Evolutionary conservation across 768 basidiomycete species (phyloP), one percentile per base, ranked within the genome.

Genomic region (Tylopilus felleus): DNA sequence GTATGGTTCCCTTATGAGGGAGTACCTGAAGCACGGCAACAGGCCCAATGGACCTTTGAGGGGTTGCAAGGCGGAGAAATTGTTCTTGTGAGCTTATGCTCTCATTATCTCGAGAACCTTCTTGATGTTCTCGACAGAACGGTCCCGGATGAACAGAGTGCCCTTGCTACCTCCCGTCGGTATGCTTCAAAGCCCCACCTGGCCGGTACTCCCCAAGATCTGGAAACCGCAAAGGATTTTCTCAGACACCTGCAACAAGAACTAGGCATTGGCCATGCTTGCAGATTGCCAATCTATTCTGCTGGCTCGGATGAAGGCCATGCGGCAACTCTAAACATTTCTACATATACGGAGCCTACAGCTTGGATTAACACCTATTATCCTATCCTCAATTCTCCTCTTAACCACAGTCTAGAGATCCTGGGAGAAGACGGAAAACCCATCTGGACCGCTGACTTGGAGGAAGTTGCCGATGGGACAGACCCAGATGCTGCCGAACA

Each of bases 361-460:
- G 84, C 80, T 52, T 88, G 85, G 85, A 82, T 87, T 55, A 81
- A 81, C 52, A 75, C 75, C 31, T 92, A 92, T 71, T 91, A 85
- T 69, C 88, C 90, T 14, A 72, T 86, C 29, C 75, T 90, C 74
- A 88, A 89, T 71, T 80, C 75, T 6, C 86, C 87, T 17, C 70
- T 87, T 25, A 75, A 80, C 39, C 73, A 79, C 35, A 75, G 77
- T 49, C 69, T 88, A 19, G 76, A 83, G 48, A 77, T 86, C 21
- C 60, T 85, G 23, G 78, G 74, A 43, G 77, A 77, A 7, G 76
- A 80, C 38, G 81, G 79, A 16, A 65, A 70, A 5, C 68, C 75
- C 3, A 61, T 74, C 12, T 84, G 86, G 83, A 70, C 75, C 17
- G 89, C 89, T 4, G 75, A 82, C 47, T 70, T 91, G 8, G 77